These are phyloP conservation scores for Backusella parvicylindrica DNA, from an alignment of 192 early-diverging fungal genomes.

Conservation along the genomic window DNA sequence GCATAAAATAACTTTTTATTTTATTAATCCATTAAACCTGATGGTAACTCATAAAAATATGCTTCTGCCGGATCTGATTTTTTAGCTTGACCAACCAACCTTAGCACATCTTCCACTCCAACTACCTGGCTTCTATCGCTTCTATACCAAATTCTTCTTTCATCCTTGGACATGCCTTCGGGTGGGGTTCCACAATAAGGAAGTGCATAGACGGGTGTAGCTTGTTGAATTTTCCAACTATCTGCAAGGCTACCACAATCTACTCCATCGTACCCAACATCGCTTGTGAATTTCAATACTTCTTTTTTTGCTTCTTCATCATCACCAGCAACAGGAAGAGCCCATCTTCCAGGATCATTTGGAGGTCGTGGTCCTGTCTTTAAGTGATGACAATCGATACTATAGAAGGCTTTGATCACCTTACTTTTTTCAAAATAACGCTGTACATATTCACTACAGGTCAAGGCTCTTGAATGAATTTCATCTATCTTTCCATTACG, in stretches of 20 bases:
- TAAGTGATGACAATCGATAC: not conserved
- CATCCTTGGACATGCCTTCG: not conserved
- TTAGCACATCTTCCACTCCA: not conserved
- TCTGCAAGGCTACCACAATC: not conserved
- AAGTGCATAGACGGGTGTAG: not conserved
- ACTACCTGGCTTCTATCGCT: not conserved
- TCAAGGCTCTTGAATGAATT: not conserved
- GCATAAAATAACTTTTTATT: not conserved
- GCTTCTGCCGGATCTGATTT: not conserved
- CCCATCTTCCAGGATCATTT: not conserved
- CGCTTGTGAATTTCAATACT: not conserved
- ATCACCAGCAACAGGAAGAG: not conserved
- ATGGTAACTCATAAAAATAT: not conserved
- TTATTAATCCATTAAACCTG: not conserved
- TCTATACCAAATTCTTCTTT: not conserved
- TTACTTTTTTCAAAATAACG: constrained; percentile 1
- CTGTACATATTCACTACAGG: not conserved
- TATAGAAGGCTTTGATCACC: not conserved
- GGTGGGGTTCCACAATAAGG: not conserved
- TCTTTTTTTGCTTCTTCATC: not conserved
- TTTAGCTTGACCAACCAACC: not conserved
- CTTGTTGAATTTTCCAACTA: not conserved
- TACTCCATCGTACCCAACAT: not conserved
- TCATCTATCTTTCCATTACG: not conserved
- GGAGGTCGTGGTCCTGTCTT: not conserved